Percentiles rank a stretch among this genome's conserved stretches.
These are phyloP conservation scores for Plasmodium relictum DNA, from an alignment of 169 alveolate genomes.

Conservation along the genomic window DNA sequence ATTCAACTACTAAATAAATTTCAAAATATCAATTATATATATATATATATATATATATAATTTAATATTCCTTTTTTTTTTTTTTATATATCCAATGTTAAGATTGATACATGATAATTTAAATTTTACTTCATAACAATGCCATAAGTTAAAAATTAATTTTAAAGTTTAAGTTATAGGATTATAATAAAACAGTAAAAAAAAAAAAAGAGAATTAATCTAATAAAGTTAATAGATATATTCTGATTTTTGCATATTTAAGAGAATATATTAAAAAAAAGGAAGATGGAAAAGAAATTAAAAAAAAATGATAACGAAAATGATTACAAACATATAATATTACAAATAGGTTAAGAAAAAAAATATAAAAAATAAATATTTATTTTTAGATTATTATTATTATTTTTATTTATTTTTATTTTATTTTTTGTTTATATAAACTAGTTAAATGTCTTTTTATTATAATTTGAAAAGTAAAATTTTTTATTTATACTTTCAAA, in stretches of 20 bases:
- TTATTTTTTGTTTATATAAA: not conserved
- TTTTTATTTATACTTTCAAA: not conserved
- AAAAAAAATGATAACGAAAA: conserved; percentile 61
- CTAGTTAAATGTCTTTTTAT: not conserved
- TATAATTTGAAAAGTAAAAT: not conserved
- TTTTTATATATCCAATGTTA: too few species aligned
- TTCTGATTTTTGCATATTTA: not conserved
- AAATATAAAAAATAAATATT: not conserved
- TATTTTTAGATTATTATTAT: not conserved
- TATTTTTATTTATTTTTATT: conserved; percentile 6
- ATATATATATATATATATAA: too few species aligned
- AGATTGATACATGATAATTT: too few species aligned
- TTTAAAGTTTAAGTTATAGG: not conserved
- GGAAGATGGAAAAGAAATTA: conserved; percentile 6
- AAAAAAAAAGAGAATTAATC: not conserved
- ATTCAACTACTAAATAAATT: too few species aligned
- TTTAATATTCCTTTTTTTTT: too few species aligned
- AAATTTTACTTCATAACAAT: too few species aligned
- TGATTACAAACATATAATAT: conserved; percentile 51
- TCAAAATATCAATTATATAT: too few species aligned
- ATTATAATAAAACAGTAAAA: too few species aligned
- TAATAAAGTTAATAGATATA: not conserved
- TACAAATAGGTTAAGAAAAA: conserved; percentile 58
- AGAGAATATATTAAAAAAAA: conserved; percentile 3
- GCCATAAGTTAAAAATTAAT: not conserved